Conservation (phyloP, 1,284 basidiomycete species). For the Ganoderma leucocontextum region DNA sequence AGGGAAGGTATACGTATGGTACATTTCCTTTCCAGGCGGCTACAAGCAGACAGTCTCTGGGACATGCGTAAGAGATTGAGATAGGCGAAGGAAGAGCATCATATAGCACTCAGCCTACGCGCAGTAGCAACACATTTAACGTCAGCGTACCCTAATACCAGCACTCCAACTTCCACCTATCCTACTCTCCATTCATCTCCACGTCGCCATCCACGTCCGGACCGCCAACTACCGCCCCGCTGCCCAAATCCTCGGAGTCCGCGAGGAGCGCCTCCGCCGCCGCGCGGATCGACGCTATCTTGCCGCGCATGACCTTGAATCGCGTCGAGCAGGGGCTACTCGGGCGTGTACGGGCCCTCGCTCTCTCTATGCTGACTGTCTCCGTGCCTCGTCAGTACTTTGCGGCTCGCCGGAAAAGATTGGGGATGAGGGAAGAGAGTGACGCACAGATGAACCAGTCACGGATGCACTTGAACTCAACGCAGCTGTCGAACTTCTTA, state of each 20-base stretch:
- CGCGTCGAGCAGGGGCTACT: conserved; percentile 86
- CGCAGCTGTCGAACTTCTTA: conserved; percentile 88
- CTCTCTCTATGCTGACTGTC: conserved; percentile 90
- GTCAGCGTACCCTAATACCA: no score
- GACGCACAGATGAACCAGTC: conserved; percentile 93
- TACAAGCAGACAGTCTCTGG: no score
- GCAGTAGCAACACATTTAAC: no score
- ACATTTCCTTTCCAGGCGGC: no score
- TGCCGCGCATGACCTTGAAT: conserved; percentile 84
- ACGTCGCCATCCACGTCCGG: conserved; percentile 45
- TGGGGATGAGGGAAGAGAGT: neutral
- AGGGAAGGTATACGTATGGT: no score
- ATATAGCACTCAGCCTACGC: no score
- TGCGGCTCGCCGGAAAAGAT: no score
- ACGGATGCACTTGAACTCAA: conserved; percentile 86
- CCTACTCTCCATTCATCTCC: conserved; percentile 44
- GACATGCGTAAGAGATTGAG: no score
- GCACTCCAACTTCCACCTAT: no score
- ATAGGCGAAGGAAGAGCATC: no score
- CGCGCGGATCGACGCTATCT: conserved; percentile 69
- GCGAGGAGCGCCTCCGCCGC: conserved; percentile 65
- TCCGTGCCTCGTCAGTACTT: neutral
- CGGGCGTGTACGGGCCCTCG: conserved; percentile 87
- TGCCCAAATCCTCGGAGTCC: conserved; percentile 35
- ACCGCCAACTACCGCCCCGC: conserved; percentile 11